phyloP scores from a whole-genome alignment of 2,329 filamentous ascomycete genomes.

The Geosmithia putterillii region DNA sequence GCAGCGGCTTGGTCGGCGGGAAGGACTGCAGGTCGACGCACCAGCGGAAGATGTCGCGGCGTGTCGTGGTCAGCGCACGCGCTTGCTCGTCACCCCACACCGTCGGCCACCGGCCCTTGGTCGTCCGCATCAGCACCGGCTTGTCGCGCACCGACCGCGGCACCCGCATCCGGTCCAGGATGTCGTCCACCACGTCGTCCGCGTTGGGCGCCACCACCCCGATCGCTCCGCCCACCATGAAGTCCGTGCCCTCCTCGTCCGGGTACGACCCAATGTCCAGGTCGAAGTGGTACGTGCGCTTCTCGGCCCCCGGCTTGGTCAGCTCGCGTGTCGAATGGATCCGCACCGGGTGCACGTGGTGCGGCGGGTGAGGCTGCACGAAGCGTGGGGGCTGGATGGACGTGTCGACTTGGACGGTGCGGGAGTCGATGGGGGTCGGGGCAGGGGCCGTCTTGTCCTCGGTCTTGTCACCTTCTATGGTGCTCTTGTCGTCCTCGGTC shows the following conservation, averaged over 20 bases:
- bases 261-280: conserved; percentile 94
- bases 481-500: too few species aligned
- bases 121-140: conserved; percentile 67
- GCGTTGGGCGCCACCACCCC: conserved; percentile 87
- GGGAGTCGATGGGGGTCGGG: conserved; percentile 6
- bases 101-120: conserved; percentile 81
- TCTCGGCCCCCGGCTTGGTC: conserved; percentile 80
- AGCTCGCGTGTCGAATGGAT: conserved; percentile 77
- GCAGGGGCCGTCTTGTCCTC: conserved; percentile 4
- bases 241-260: conserved; percentile 71
- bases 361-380: conserved; percentile 89
- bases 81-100: conserved; percentile 91
- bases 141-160: conserved; percentile 77
- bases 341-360: conserved; percentile 82
- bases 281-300: conserved; percentile 95
- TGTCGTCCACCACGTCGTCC: conserved; percentile 61
- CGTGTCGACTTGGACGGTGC: conserved; percentile 30
- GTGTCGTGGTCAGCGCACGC: conserved; percentile 77
- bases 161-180: conserved; percentile 71
- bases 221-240: conserved; percentile 92
- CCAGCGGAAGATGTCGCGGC: conserved; percentile 89
- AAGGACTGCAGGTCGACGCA: conserved; percentile 90
- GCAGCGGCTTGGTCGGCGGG: conserved; percentile 75
- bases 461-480: conserved; percentile 7
- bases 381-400: conserved; percentile 68